phyloP scores from a whole-genome alignment of 2,329 filamentous ascomycete species.

The Chrysosphaeria jannelii region DNA sequence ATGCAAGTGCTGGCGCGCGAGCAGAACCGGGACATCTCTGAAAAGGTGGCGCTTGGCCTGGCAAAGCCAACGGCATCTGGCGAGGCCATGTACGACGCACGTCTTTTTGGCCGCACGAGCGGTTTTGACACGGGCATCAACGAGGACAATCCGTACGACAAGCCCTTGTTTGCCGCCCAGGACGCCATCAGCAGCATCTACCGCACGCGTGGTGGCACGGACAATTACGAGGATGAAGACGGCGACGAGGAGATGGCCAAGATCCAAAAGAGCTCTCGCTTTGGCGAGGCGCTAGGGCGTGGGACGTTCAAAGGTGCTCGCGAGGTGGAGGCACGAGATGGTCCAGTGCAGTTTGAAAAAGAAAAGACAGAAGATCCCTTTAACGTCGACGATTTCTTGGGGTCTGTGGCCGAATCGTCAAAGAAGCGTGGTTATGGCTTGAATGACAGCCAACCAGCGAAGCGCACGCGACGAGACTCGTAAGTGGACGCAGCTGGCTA shows the following conservation, averaged over 20 bases:
- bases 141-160: conserved; percentile 92
- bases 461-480: too few species aligned
- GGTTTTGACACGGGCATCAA: conserved; percentile 86
- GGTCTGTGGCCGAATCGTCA: neutral
- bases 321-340: conserved; percentile 60
- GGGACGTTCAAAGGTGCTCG: conserved; percentile 75
- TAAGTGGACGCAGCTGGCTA: too few species aligned
- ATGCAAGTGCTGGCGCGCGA: conserved; percentile 83
- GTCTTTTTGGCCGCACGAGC: conserved; percentile 78
- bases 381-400: conserved; percentile 75
- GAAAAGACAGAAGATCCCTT: conserved; percentile 47
- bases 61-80: conserved; percentile 81
- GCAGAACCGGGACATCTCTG: conserved; percentile 86
- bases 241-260: conserved; percentile 63
- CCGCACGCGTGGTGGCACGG: conserved; percentile 46
- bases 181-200: conserved; percentile 91
- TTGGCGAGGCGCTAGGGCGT: conserved; percentile 58
- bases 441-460: conserved; percentile 24
- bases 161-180: conserved; percentile 83
- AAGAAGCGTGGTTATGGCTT: conserved; percentile 50
- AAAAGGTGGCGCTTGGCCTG: conserved; percentile 80
- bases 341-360: conserved; percentile 90
- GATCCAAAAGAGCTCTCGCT: conserved; percentile 61
- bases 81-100: conserved; percentile 90
- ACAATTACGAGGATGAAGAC: conserved; percentile 44